These are phyloP conservation scores for Skeletonema marinoi DNA, from an alignment of 108 stramenopile genomes.

Conservation along the genomic window DNA sequence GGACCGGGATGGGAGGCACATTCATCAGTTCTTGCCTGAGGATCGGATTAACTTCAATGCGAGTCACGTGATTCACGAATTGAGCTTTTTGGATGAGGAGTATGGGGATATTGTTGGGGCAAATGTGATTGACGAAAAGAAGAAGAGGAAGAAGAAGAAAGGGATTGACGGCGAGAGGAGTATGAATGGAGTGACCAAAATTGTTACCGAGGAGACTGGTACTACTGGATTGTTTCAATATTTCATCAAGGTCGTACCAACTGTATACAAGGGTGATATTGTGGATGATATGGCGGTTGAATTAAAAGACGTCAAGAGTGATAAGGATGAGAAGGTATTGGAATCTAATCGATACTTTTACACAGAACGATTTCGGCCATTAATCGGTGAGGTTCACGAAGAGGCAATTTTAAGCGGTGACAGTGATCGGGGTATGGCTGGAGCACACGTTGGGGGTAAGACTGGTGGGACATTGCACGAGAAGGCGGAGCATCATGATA, in stretches of 20 bases:
- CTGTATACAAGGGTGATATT: conserved; percentile 65
- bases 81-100: conserved; percentile 85
- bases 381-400: conserved; percentile 72
- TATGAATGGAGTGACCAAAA: conserved; percentile 74
- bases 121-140: neutral
- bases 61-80: conserved; percentile 90
- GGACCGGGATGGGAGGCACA: conserved; percentile 91
- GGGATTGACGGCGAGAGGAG: conserved; percentile 35
- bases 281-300: conserved; percentile 19
- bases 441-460: conserved; percentile 55
- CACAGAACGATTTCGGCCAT: conserved; percentile 89
- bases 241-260: conserved; percentile 95
- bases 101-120: conserved; percentile 38
- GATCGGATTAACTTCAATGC: conserved; percentile 93
- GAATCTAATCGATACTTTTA: conserved; percentile 89
- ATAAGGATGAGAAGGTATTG: conserved; percentile 23
- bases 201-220: conserved; percentile 71
- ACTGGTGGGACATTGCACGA: conserved; percentile 58
- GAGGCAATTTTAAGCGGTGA: conserved; percentile 45
- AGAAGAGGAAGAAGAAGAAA: conserved; percentile 7
- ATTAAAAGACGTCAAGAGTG: neutral
- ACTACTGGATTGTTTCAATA: conserved; percentile 95
- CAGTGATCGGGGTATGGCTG: conserved; percentile 45
- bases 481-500: conserved; percentile 70
- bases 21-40: conserved; percentile 86